Percentiles rank a stretch among this genome's conserved stretches.
phyloP scores from a whole-genome alignment of 2,329 filamentous ascomycete species.

The Tricladium varicosporioides region DNA sequence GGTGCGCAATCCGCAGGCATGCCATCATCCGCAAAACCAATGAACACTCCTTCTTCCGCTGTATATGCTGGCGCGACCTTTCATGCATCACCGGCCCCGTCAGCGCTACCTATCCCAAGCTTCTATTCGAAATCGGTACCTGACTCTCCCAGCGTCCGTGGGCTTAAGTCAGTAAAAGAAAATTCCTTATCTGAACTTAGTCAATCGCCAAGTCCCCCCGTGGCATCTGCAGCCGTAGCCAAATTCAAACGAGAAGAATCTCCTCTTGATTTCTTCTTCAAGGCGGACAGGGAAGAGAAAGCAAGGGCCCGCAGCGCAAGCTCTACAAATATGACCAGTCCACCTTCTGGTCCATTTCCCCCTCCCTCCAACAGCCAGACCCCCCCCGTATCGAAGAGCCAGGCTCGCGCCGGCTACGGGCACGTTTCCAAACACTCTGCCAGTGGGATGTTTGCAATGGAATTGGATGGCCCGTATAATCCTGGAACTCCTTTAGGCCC shows the following conservation, averaged over 20 bases:
- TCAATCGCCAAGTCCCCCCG: slow-evolving; percentile 38
- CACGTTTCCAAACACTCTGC: slow-evolving; percentile 45
- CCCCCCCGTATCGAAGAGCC: slow-evolving; percentile 28
- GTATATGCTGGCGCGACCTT: slow-evolving; percentile 89
- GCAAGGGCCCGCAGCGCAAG: slow-evolving; percentile 57
- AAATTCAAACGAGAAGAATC: slow-evolving; percentile 61
- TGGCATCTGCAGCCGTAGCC: slow-evolving; percentile 52
- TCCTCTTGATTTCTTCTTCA: slow-evolving; percentile 87
- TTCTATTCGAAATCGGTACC: slow-evolving; percentile 78
- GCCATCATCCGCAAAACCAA: slow-evolving; percentile 39
- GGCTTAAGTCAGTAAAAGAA: slow-evolving; percentile 43
- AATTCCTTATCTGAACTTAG: slow-evolving; percentile 36
- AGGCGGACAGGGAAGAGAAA: slow-evolving; percentile 77
- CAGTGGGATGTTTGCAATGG: slow-evolving; percentile 62
- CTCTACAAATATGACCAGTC: slow-evolving; percentile 43
- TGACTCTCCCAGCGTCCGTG: slow-evolving; percentile 53
- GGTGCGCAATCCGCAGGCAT: slow-evolving; percentile 24
- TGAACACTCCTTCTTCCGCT: slow-evolving; percentile 40
- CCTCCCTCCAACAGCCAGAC: slow-evolving; percentile 44
- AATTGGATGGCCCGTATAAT: slow-evolving; percentile 60
- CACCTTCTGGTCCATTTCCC: slow-evolving; percentile 46
- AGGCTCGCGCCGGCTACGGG: slow-evolving; percentile 38
- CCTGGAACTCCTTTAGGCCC: slow-evolving; percentile 56
- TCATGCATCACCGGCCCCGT: slow-evolving; percentile 89
- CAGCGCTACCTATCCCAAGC: slow-evolving; percentile 84